Evolutionary conservation across 108 stramenopile genomes (phyloP).

Genomic region (Asterionellopsis glacialis): DNA sequence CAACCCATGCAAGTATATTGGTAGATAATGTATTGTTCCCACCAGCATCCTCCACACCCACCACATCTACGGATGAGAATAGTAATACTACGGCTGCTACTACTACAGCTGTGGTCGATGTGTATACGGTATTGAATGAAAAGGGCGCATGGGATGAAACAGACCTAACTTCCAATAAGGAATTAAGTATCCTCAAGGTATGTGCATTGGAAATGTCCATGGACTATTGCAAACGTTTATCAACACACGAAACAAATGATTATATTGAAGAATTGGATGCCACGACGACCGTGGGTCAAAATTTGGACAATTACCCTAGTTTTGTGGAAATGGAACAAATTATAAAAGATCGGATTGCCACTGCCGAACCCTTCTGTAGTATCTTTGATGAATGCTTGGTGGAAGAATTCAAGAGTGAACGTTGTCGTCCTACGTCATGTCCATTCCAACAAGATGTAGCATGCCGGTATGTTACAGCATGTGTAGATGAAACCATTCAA

Average conservation of each 20-base stretch:
- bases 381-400: conserved; percentile 51
- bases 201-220: conserved; percentile 59
- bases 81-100: not conserved
- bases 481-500: conserved; percentile 17
- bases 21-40: conserved; percentile 60
- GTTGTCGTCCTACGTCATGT: conserved; percentile 57
- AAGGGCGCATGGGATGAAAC: conserved; percentile 38
- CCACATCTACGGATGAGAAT: not conserved
- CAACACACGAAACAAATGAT: conserved; percentile 32
- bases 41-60: not conserved
- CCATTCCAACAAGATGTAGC: conserved; percentile 61
- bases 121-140: conserved; percentile 38
- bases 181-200: conserved; percentile 35
- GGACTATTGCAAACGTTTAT: conserved; percentile 71
- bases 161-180: conserved; percentile 16
- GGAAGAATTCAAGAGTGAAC: conserved; percentile 26
- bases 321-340: conserved; percentile 41
- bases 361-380: conserved; percentile 60
- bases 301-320: conserved; percentile 31
- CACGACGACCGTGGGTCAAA: conserved; percentile 17
- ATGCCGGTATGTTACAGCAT: conserved; percentile 54
- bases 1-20: conserved; percentile 30
- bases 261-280: conserved; percentile 35
- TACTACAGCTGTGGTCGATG: conserved; percentile 18
- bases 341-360: conserved; percentile 18